A percentile compares a stretch with the other conserved stretches of the same genome.
These are phyloP conservation scores for Coccomyxa sp. DNA, from an alignment of 139 green algal species.

Conservation along the genomic window DNA sequence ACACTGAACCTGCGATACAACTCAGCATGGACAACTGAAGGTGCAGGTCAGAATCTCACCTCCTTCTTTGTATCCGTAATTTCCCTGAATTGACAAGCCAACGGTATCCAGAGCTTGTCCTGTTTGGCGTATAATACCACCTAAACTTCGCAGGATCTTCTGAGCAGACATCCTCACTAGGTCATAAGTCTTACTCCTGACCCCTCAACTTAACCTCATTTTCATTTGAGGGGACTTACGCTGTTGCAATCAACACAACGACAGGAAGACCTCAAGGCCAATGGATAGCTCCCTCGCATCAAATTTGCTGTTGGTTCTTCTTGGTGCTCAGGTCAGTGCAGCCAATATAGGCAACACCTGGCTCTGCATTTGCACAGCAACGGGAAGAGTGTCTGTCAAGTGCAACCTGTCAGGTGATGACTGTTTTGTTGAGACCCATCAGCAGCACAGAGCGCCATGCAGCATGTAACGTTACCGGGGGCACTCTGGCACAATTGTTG, in stretches of 20 bases:
- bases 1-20: background rate
- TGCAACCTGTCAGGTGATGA: too few species aligned
- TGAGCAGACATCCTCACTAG: slow-evolving; percentile 7
- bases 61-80: slow-evolving; percentile 46
- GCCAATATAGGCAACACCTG: too few species aligned
- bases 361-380: too few species aligned
- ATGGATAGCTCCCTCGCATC: background rate
- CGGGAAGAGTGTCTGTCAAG: too few species aligned
- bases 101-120: slow-evolving; percentile 45
- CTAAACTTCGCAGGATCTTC: slow-evolving; percentile 10
- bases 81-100: slow-evolving; percentile 43
- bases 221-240: background rate
- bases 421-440: too few species aligned
- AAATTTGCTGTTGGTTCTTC: background rate
- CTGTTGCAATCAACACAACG: background rate
- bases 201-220: background rate
- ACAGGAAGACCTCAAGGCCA: background rate
- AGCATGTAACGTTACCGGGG: too few species aligned
- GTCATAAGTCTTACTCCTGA: background rate
- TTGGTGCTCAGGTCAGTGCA: too few species aligned
- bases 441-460: too few species aligned
- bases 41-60: slow-evolving; percentile 22
- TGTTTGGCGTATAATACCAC: slow-evolving; percentile 8
- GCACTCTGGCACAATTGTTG: too few species aligned
- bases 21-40: background rate